phyloP scores from a whole-genome alignment of 2,329 filamentous ascomycete genomes.

The Aspergillus jensenii region DNA sequence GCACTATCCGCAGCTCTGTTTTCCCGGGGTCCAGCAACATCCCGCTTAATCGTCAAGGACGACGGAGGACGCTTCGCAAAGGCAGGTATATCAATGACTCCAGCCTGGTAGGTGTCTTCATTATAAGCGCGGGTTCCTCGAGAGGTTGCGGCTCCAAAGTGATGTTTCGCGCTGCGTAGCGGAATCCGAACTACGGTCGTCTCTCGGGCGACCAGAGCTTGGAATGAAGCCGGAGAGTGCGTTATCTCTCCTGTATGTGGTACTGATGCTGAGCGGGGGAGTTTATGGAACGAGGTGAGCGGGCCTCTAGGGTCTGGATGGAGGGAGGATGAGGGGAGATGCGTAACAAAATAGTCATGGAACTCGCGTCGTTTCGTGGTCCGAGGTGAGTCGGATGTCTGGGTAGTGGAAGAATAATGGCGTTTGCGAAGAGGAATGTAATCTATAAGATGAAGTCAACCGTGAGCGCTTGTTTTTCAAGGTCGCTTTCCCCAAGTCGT shows the following conservation, averaged over 20 bases:
- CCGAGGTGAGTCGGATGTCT: slow-evolving; percentile 12
- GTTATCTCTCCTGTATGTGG: slow-evolving; percentile 62
- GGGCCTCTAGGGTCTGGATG: slow-evolving; percentile 76
- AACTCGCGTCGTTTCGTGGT: slow-evolving; percentile 56
- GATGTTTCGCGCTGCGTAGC: slow-evolving; percentile 88
- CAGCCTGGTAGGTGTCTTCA: slow-evolving; percentile 91
- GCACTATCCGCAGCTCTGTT: slow-evolving; percentile 69
- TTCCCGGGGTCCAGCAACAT: slow-evolving; percentile 40
- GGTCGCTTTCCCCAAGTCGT: not conserved
- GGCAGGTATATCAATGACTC: slow-evolving; percentile 87
- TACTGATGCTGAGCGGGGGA: slow-evolving; percentile 79
- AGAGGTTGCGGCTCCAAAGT: slow-evolving; percentile 79
- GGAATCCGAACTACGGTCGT: slow-evolving; percentile 95
- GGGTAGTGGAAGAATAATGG: slow-evolving; percentile 24
- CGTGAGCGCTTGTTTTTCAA: not conserved
- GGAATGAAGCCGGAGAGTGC: slow-evolving; percentile 58
- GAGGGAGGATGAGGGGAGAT: slow-evolving; percentile 87
- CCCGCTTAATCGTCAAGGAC: slow-evolving; percentile 49
- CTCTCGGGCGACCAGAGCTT: slow-evolving; percentile 67
- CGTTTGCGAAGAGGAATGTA: slow-evolving; percentile 30
- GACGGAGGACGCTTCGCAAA: slow-evolving; percentile 83
- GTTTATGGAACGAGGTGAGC: slow-evolving; percentile 72
- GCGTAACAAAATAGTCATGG: slow-evolving; percentile 96
- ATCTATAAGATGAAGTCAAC: slow-evolving; percentile 24
- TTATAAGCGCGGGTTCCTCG: slow-evolving; percentile 85